Base-by-base conservation (phyloP, 2,329 filamentous ascomycete species). In the Calonectria ilicicola region DNA sequence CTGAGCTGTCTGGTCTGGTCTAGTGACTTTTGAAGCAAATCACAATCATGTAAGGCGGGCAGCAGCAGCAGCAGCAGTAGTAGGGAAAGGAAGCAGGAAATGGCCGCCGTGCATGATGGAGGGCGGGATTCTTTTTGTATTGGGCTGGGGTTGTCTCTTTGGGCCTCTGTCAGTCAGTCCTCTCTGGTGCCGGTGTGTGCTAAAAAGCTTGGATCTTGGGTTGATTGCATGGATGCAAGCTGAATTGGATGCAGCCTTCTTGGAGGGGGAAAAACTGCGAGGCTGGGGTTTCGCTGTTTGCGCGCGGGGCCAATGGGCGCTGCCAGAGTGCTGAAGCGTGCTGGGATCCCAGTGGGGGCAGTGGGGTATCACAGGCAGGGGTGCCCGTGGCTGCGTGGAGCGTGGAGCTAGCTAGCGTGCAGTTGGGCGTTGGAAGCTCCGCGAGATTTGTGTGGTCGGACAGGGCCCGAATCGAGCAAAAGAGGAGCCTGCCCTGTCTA, bases 51-150 rank as follows among this genome's bases (percentile, higher is more conserved):
- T 10, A 3, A 40, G 15, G 17, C 10, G n/a, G 6, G 7, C 27
- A 47, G 32, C n/a, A 58, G 19, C 42, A 49, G n/a, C n/a, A n/a
- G n/a, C n/a, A n/a, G n/a, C n/a, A n/a, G n/a, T n/a, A n/a, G n/a
- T n/a, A n/a, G n/a, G n/a, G 40, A 38, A 12, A 29, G 47, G 27
- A 46, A 53, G 23, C 21, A 51, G 32, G 51, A 46, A 66, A 26
- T 32, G n/a, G 42, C 17, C 19, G 40, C 15, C 47, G 17, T 72
- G 40, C 58, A 60, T 72, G 58, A 51, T 46, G 58, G 58, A 72
- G 65, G 69, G 65, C 53, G 65, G 69, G 69, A 68, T 49, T 49
- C 47, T 67, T 65, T 72, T 65, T 72, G 69, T 72, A 72, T 72
- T 72, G 58, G 60, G 26, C 62, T 51, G 40, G 35, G 53, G 21